Evolutionary conservation across 495 filamentous ascomycete species (phyloP).

Genomic region (Chaetomium fimeti): DNA sequence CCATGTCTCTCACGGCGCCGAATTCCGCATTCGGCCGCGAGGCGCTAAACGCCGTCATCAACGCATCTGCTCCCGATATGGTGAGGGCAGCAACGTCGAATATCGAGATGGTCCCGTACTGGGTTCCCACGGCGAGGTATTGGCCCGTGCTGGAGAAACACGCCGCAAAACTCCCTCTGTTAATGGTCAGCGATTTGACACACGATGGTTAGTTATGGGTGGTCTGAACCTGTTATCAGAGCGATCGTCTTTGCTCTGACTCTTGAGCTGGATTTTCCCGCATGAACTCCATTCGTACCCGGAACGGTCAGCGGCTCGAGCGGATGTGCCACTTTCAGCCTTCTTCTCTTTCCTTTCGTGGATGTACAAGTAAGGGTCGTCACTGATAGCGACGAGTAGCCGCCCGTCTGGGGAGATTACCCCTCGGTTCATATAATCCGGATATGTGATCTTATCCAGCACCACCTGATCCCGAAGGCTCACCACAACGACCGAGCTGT

Average conservation of each 20-base stretch:
- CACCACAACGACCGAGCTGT: constrained; percentile 78
- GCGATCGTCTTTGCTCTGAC: constrained; percentile 47
- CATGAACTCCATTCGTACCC: constrained; percentile 43
- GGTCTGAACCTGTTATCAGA: constrained; percentile 39
- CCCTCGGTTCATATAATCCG: constrained; percentile 85
- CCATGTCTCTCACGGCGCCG: constrained; percentile 86
- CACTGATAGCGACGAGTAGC: constrained; percentile 79
- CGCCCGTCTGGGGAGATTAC: constrained; percentile 85
- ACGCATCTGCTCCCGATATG: constrained; percentile 39
- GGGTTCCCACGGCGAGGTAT: constrained; percentile 57
- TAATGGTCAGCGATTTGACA: constrained; percentile 17
- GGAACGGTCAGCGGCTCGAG: constrained; percentile 16
- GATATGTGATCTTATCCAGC: constrained; percentile 66
- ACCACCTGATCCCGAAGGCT: constrained; percentile 54
- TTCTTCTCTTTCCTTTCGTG: constrained; percentile 50
- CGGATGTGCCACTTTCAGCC: neutral
- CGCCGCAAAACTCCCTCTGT: constrained; percentile 55
- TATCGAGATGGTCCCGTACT: constrained; percentile 56
- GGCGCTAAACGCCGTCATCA: constrained; percentile 51
- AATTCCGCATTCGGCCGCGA: constrained; percentile 58
- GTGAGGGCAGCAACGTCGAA: constrained; percentile 46
- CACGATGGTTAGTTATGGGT: neutral
- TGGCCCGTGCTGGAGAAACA: constrained; percentile 53
- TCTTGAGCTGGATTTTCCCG: constrained; percentile 49
- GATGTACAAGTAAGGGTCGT: constrained; percentile 79